Evolutionary conservation across 1,284 basidiomycete species (phyloP).

Genomic region (Moesziomyces sp.): DNA sequence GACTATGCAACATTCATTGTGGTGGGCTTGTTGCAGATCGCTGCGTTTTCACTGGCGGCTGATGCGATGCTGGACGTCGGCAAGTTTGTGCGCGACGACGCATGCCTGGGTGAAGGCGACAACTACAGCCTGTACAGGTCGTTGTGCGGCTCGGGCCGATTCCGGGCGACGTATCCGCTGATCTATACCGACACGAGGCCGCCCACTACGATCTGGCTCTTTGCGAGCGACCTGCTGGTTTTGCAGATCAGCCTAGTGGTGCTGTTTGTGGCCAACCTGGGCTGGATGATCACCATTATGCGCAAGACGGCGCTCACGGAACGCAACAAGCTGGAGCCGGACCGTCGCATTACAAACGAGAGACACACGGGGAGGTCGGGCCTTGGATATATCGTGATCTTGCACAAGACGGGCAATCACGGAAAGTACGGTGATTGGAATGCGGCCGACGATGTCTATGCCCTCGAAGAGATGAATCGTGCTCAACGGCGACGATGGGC

Average conservation of each 20-base stretch:
- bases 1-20: not conserved
- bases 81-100: constrained; percentile 2
- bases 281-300: constrained; percentile 1
- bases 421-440: not conserved
- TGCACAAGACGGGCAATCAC: constrained; percentile 4
- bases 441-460: not conserved
- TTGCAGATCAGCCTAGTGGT: constrained; percentile 1
- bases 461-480: not conserved
- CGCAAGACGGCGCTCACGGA: constrained; percentile 2
- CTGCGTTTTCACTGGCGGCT: constrained; percentile 1
- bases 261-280: constrained; percentile 2
- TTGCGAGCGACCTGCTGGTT: constrained; percentile 3
- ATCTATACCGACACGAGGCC: not conserved
- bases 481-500: not conserved
- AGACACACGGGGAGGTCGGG: not conserved
- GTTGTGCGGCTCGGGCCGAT: not conserved
- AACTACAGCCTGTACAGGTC: constrained; percentile 4
- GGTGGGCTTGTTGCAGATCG: not conserved
- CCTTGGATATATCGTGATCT: not conserved
- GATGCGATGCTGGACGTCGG: constrained; percentile 8
- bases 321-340: constrained; percentile 5
- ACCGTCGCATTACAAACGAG: no score
- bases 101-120: not conserved
- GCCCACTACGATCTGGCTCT: not conserved
- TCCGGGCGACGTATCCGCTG: not conserved